Evolutionary conservation across 345 rosid genomes (phyloP).

Genomic region (Reutealis trisperma): DNA sequence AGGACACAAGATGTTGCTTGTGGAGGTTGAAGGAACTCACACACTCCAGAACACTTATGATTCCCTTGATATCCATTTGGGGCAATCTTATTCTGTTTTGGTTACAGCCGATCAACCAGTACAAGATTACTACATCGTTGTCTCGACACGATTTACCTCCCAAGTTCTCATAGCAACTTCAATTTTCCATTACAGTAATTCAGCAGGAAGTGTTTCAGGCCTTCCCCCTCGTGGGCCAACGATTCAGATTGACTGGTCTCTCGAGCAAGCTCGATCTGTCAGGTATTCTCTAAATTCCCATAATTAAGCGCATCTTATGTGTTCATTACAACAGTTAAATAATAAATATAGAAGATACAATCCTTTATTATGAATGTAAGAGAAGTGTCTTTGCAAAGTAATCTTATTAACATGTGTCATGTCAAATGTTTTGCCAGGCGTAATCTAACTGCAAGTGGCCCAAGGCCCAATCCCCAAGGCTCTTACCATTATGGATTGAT

Average conservation of each 20-base stretch:
- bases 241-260: constrained; percentile 35
- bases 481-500: constrained; percentile 40
- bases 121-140: constrained; percentile 30
- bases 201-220: constrained; percentile 30
- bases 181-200: constrained; percentile 31
- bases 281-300: constrained; percentile 15
- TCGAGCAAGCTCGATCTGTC: constrained; percentile 34
- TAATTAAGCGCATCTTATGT: no score
- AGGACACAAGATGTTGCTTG: constrained; percentile 34
- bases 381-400: not conserved
- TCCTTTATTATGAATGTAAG: not conserved
- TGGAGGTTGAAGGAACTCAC: constrained; percentile 38
- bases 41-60: constrained; percentile 32
- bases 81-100: constrained; percentile 37
- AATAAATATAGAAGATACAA: not conserved
- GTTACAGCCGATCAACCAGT: constrained; percentile 33
- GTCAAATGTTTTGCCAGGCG: constrained; percentile 17
- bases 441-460: constrained; percentile 36
- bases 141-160: constrained; percentile 31
- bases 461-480: constrained; percentile 40
- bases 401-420: not conserved
- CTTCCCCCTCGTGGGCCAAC: constrained; percentile 33
- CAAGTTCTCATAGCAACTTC: constrained; percentile 28
- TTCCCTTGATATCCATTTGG: constrained; percentile 34
- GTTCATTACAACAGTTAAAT: not conserved